Conservation (phyloP, 768 basidiomycete species). For the Boletus sp. region DNA sequence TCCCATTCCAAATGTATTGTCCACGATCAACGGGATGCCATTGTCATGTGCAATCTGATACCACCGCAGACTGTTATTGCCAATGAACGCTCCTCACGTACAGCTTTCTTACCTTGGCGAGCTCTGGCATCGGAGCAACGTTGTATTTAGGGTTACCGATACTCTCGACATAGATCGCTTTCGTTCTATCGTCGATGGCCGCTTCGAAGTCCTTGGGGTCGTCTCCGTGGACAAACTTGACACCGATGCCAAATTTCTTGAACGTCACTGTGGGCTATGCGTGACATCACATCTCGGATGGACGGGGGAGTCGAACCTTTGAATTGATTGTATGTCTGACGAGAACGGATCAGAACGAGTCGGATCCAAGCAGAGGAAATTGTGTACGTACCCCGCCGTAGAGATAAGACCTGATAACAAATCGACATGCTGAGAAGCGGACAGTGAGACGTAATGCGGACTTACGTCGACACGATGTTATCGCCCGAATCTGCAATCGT, state of each 20-base stretch:
- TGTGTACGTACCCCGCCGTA: conserved; percentile 53
- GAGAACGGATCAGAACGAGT: neutral
- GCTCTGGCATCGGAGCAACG: conserved; percentile 50
- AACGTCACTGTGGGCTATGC: conserved; percentile 40
- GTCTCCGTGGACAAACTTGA: conserved; percentile 51
- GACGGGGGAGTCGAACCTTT: conserved; percentile 40
- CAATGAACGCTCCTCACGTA: neutral
- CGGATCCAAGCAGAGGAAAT: neutral
- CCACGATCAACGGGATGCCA: conserved; percentile 61
- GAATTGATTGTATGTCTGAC: conserved; percentile 61
- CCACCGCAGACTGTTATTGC: neutral
- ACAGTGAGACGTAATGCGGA: neutral
- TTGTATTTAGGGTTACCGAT: conserved; percentile 64
- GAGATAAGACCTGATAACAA: conserved; percentile 40
- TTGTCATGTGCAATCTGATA: conserved; percentile 56
- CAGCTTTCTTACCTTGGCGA: conserved; percentile 46
- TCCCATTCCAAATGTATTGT: conserved; percentile 64
- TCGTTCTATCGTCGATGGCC: conserved; percentile 61
- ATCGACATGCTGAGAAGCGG: neutral
- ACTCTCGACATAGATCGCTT: conserved; percentile 56
- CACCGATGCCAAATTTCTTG: conserved; percentile 52
- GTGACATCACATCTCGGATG: neutral
- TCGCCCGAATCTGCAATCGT: conserved; percentile 56
- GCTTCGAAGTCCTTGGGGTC: conserved; percentile 47
- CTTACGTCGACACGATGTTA: conserved; percentile 62